Base-by-base conservation (phyloP, 2,329 filamentous ascomycete genomes). In the Diplodia scrobiculata region DNA sequence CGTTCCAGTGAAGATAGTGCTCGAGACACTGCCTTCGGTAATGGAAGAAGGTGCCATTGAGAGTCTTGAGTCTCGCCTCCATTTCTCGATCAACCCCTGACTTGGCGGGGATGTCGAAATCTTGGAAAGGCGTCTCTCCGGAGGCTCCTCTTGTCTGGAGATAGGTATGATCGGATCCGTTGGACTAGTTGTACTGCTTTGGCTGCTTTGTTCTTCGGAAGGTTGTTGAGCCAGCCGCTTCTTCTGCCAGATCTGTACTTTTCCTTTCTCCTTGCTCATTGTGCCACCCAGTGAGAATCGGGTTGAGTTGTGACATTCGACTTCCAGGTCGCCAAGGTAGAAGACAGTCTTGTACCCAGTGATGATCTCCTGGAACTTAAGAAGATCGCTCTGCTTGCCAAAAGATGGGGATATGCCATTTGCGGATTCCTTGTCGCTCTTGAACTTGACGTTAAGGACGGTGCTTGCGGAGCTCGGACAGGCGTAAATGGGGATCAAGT, bases 201-300 rank as follows among this genome's bases (percentile, higher is more conserved):
- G 29, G 14, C 51, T 59, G 3, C 60, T 19, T 29, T 52, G 38
- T 14, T 36, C 36, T 25, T 19, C 29, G 1, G 14, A 3, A 11
- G 17, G 29, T 2, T 5, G 14, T 34, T 45, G 62, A 14, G 53
- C 38, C 34, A 48, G 55, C 3, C 54, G 36, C 14, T 47, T 58
- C 19, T 62, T 69, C 58, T 68, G 66, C 68, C 68, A 69, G 14
- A 68, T 54, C 34, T 69, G 68, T 6, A 69, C 21, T 17, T 66
- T 68, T 0, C 66, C 68, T 17, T 65, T 47, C 32, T 68, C 68
- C 27, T 59, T 52, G 41, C 21, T 53, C 11, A 47, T 53, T 3
- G 48, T 41, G 45, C 59, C 51, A 21, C n/a, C 29, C 13, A 32
- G 19, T 38, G 47, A 45, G 67, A 68, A 54, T 48, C 58, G 21